Conservation (phyloP, 2,329 filamentous ascomycete species). For the Macrophomina pseudophaseolina region DNA sequence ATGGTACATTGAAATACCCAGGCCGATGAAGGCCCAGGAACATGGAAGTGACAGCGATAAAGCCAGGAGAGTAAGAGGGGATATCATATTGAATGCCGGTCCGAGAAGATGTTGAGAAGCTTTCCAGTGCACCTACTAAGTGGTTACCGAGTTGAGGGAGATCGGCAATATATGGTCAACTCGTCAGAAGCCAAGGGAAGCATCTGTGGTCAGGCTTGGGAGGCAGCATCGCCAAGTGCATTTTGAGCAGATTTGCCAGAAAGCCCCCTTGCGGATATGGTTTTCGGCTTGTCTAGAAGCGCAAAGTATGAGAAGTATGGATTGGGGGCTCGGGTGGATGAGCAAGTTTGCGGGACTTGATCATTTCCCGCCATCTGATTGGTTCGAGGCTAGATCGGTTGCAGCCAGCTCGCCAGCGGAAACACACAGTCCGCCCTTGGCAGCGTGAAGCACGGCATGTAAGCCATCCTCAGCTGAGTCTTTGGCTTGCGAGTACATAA, state of each 20-base stretch:
- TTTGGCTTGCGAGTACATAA: not conserved
- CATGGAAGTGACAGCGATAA: not conserved
- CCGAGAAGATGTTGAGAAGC: not conserved
- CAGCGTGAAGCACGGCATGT: not conserved
- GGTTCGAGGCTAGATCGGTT: not conserved
- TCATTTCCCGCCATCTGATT: not conserved
- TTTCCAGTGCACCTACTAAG: too few relatives aligned
- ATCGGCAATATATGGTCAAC: not conserved
- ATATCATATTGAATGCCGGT: not conserved
- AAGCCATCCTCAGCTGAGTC: not conserved
- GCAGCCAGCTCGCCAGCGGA: not conserved
- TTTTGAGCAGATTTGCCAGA: not conserved
- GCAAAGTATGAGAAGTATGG: not conserved
- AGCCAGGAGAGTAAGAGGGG: not conserved
- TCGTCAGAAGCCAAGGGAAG: not conserved
- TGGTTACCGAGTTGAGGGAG: too few relatives aligned
- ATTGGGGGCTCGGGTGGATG: not conserved
- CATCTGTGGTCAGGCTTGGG: not conserved
- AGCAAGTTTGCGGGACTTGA: not conserved
- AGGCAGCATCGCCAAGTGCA: not conserved
- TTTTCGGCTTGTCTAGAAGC: not conserved
- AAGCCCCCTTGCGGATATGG: not conserved
- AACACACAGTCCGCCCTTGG: not conserved
- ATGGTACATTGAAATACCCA: slow-evolving; percentile 31
- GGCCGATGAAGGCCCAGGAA: slow-evolving; percentile 29